phyloP scores from a whole-genome alignment of 805 yeast genomes.

The Tanozyma kutaoensis region DNA sequence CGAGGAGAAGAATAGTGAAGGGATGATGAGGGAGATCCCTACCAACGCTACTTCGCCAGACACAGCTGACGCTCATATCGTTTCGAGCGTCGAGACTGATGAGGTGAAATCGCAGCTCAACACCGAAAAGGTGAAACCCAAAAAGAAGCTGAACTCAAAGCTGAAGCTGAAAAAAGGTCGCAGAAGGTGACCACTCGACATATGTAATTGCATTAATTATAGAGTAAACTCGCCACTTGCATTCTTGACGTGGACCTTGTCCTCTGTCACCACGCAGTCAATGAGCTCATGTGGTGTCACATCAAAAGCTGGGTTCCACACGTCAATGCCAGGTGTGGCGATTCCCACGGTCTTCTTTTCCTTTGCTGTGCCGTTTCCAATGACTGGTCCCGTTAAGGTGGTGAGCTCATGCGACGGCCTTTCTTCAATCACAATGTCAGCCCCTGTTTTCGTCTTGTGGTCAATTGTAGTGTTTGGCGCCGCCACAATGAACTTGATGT shows the following conservation, averaged over 20 bases:
- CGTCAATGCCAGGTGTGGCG: constrained; percentile 75
- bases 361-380: constrained; percentile 15
- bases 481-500: constrained; percentile 79
- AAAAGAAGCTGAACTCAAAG: no score
- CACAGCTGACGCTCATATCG: no score
- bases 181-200: no score
- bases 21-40: no score
- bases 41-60: no score
- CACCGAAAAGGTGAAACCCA: no score
- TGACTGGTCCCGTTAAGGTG: constrained; percentile 47
- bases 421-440: constrained; percentile 72
- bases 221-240: no score
- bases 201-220: no score
- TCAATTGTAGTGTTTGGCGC: constrained; percentile 94
- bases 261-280: constrained; percentile 85
- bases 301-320: constrained; percentile 96
- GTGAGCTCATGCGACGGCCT: constrained; percentile 75
- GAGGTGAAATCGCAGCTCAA: no score
- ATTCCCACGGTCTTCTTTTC: constrained; percentile 46
- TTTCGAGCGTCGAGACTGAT: no score
- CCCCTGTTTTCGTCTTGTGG: constrained; percentile 49
- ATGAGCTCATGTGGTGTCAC: constrained; percentile 76
- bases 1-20: no score
- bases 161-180: no score
- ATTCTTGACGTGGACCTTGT: constrained; percentile 5